Evolutionary conservation across 345 rosid genomes (phyloP), one percentile per base, ranked within the genome.

Genomic region (Populus ilicifolia): DNA sequence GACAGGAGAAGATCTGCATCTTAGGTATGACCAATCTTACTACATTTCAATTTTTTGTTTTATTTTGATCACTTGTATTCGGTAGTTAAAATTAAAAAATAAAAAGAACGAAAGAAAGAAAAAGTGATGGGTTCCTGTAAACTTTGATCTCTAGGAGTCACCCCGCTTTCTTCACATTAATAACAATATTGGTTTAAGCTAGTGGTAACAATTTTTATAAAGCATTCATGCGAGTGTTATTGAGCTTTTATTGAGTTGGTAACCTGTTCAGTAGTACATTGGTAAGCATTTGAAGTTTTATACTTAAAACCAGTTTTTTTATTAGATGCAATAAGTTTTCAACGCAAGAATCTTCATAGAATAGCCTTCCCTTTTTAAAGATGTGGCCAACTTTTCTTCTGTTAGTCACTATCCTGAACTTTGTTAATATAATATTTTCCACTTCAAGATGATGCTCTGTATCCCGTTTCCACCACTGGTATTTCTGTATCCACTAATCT

Each of bases 1-100:
- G 81, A 96, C 99, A 1, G 99, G 99, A 1, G 99, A 96, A 88
- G 99, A 96, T 90, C 95, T 96, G 70, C 99, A 96, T 79, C 88
- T 96, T 13, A 96, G 99, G 99, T 92, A 79, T 43, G 77, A 73
- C 46, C 36, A 35, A 14, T 13, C 18, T 56, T 44, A 44, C 25
- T 6, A 35, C 39, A 44, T 3, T 35, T 64, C 63, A 18, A 35
- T 21, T 39, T 59, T 35, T 33, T 59, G 52, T 17, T 48, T 25
- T 6, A 62, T 69, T 62, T 71, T 21, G 46, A 29, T 41, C 16
- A 2, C 23, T 16, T 27, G 1, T 13, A 41, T 36, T 11, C n/a
- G 4, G 27, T 33, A 30, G 29, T 25, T 39, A 39, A 43, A 6
- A 36, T 39, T 9, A 27, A 27, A 27, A 27, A 27, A 27, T 1